Evolutionary conservation across 2,329 filamentous ascomycete species (phyloP).

Genomic region (Aspergillus carbonarius): DNA sequence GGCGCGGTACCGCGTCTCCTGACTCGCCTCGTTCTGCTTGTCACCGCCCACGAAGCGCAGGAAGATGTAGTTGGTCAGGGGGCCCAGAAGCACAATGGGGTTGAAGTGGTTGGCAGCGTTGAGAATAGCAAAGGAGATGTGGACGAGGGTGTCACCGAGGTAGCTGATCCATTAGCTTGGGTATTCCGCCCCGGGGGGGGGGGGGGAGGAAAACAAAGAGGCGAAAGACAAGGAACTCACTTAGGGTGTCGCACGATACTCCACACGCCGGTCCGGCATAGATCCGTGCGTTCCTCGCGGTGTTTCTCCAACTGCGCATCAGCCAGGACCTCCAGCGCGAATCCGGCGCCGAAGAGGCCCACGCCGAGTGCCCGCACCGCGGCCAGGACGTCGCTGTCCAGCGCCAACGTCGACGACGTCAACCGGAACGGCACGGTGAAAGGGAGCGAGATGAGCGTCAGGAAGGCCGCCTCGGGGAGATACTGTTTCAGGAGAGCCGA

Average conservation of each 20-base stretch:
- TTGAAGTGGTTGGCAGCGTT: constrained; percentile 57
- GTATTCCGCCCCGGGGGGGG: too few species aligned
- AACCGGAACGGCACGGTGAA: constrained; percentile 56
- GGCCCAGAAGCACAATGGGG: constrained; percentile 56
- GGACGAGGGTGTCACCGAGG: constrained; percentile 60
- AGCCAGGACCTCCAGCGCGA: constrained; percentile 57
- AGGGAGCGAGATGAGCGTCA: constrained; percentile 58
- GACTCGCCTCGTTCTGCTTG: constrained; percentile 54
- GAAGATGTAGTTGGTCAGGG: constrained; percentile 59
- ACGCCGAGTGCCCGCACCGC: constrained; percentile 48
- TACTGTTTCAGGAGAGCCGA: constrained; percentile 55
- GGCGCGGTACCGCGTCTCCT: constrained; percentile 54
- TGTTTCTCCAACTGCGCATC: constrained; percentile 58
- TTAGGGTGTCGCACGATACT: constrained; percentile 63
- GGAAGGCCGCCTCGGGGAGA: constrained; percentile 58
- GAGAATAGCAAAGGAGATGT: constrained; percentile 59
- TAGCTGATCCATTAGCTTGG: constrained; percentile 48
- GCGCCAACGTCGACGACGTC: constrained; percentile 29
- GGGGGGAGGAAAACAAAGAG: too few species aligned
- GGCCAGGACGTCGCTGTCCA: constrained; percentile 21
- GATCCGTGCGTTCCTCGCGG: constrained; percentile 42
- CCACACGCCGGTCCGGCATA: constrained; percentile 60
- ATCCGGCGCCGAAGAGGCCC: constrained; percentile 57
- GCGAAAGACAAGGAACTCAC: too few species aligned
- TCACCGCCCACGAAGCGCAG: constrained; percentile 59